Evolutionary conservation across 805 yeast genomes (phyloP).

Genomic region (Candida takata): DNA sequence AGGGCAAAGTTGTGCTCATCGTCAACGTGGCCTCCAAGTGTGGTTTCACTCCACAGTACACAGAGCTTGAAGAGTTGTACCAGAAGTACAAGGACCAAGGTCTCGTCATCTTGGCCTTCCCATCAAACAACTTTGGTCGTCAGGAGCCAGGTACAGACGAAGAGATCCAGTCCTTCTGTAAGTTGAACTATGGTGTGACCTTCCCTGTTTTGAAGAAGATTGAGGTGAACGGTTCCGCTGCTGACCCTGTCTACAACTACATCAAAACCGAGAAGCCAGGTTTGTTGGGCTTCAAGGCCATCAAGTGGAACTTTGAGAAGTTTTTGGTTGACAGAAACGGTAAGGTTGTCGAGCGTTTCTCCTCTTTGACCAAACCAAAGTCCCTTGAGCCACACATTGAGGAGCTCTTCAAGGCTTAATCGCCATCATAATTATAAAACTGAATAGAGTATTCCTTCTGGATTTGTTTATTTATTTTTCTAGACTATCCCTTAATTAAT

Average conservation of each 20-base stretch:
- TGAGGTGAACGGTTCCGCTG: constrained; percentile 79
- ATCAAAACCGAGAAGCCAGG: constrained; percentile 62
- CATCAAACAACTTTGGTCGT: constrained; percentile 83
- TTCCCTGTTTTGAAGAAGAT: constrained; percentile 85
- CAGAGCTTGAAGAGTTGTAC: constrained; percentile 63
- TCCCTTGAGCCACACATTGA: constrained; percentile 53
- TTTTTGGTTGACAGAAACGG: constrained; percentile 57
- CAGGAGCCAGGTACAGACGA: constrained; percentile 68
- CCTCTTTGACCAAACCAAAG: constrained; percentile 63
- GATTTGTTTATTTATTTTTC: too few relatives aligned
- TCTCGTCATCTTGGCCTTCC: constrained; percentile 71
- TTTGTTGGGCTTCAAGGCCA: constrained; percentile 55
- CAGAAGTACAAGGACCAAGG: constrained; percentile 61
- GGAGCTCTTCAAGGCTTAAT: constrained; percentile 36
- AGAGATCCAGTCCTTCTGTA: constrained; percentile 71
- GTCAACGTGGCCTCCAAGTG: constrained; percentile 90
- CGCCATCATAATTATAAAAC: too few relatives aligned
- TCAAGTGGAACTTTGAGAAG: constrained; percentile 79
- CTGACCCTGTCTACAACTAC: constrained; percentile 75
- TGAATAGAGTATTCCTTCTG: too few relatives aligned
- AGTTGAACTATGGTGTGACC: constrained; percentile 78
- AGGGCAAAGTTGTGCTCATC: constrained; percentile 75
- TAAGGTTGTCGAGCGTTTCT: constrained; percentile 55
- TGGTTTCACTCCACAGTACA: constrained; percentile 75
- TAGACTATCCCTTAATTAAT: too few relatives aligned